Evolutionary conservation across 2,329 filamentous ascomycete species (phyloP).

Genomic region (Aspergillus chevalieri): DNA sequence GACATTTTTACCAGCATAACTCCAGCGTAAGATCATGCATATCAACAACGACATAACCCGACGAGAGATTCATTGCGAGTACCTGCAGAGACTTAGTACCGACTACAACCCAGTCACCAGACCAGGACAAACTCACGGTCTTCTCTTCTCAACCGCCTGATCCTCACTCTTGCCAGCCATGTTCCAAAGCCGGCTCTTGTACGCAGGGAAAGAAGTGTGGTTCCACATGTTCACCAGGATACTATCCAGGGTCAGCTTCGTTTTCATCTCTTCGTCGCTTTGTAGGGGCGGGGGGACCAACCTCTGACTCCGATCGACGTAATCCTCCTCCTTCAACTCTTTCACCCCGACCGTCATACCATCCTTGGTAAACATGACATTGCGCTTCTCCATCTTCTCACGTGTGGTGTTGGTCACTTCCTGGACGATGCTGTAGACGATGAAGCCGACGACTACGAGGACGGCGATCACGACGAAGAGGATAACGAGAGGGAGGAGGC

Average conservation of each 20-base stretch:
- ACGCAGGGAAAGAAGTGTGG: conserved; percentile 40
- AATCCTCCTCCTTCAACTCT: conserved; percentile 52
- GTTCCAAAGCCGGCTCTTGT: conserved; percentile 41
- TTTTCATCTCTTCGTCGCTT: no score
- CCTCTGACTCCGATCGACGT: conserved; percentile 56
- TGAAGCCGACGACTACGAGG: conserved; percentile 49
- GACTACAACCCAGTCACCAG: neutral
- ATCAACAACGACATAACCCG: neutral
- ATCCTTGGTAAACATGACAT: conserved; percentile 55
- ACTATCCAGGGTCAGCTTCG: conserved; percentile 17
- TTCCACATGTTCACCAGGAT: conserved; percentile 47
- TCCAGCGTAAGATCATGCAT: no score
- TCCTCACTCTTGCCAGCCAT: conserved; percentile 18
- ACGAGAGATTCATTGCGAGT: neutral
- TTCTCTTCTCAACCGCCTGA: conserved; percentile 20
- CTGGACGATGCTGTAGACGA: conserved; percentile 53
- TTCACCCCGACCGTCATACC: conserved; percentile 57
- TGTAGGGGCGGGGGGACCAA: conserved; percentile 15
- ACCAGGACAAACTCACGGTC: conserved; percentile 13
- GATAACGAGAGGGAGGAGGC: conserved; percentile 52
- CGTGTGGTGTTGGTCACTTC: conserved; percentile 53
- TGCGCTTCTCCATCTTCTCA: conserved; percentile 59
- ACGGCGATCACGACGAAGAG: conserved; percentile 49
- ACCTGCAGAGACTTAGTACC: neutral
- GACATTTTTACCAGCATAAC: no score